A percentile compares a stretch with the other conserved stretches of the same genome.
Evolutionary conservation across 2,329 filamentous ascomycete species (phyloP).

Genomic region (Arthrobotrys iridis): DNA sequence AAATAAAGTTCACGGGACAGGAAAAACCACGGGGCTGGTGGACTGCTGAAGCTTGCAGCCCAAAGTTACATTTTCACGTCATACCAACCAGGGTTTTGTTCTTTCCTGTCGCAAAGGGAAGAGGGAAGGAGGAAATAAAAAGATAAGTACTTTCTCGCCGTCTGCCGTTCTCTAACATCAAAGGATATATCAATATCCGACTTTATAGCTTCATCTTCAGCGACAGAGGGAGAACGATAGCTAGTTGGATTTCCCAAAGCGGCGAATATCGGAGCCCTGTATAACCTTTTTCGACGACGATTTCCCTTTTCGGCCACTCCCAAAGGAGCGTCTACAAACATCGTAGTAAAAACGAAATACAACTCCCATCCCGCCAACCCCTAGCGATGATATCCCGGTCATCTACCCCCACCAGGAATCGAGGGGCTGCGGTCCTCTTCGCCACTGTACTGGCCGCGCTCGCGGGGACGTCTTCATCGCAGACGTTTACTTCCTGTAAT

Average conservation of each 20-base stretch:
- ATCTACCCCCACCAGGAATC: background rate
- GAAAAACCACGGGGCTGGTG: constrained; percentile 17
- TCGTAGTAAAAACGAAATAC: background rate
- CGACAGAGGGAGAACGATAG: too few relatives aligned
- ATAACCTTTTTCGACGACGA: constrained; percentile 24
- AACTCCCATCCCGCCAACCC: too few relatives aligned
- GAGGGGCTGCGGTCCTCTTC: background rate
- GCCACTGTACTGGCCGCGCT: constrained; percentile 32
- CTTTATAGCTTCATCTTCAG: background rate
- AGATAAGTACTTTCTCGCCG: background rate
- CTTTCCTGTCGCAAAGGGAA: background rate
- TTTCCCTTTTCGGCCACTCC: constrained; percentile 32
- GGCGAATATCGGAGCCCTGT: background rate
- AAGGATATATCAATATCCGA: background rate
- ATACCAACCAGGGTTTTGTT: background rate
- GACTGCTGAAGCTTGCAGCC: too few relatives aligned
- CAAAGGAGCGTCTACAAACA: background rate
- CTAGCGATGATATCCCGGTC: constrained; percentile 34
- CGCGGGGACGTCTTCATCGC: constrained; percentile 61
- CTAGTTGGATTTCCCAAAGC: constrained; percentile 5
- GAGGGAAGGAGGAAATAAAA: too few relatives aligned
- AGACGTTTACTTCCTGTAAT: constrained; percentile 70
- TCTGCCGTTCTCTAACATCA: background rate
- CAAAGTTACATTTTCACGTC: constrained; percentile 13
- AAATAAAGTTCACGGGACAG: background rate